These are phyloP conservation scores for Narthecium ossifragum DNA, from an alignment of 106 monocot species.

Conservation along the genomic window DNA sequence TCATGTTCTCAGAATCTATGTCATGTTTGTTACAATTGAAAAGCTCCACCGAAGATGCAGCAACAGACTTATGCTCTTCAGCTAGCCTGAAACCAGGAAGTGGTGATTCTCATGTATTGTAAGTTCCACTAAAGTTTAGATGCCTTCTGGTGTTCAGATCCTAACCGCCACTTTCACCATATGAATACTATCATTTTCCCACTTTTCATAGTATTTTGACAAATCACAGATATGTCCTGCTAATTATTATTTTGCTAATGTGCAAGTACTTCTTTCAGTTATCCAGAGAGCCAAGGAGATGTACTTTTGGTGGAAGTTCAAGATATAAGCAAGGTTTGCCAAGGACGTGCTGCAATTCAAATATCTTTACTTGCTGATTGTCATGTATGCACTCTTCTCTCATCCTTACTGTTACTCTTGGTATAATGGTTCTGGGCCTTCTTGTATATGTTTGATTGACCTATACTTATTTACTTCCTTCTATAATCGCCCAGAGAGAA, in stretches of 20 bases:
- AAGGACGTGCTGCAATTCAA: conserved; percentile 53
- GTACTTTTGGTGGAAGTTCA: conserved; percentile 61
- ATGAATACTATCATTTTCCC: too few relatives aligned
- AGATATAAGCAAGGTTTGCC: conserved; percentile 30
- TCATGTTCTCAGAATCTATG: conserved; percentile 33
- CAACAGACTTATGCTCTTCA: conserved; percentile 20
- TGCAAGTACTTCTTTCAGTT: conserved; percentile 28
- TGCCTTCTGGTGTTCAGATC: not conserved
- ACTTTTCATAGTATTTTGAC: not conserved
- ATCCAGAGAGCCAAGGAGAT: conserved; percentile 69
- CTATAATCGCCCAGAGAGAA: too few relatives aligned
- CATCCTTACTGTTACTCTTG: not conserved
- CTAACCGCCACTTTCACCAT: too few relatives aligned
- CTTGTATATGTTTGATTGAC: too few relatives aligned
- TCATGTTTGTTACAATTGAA: conserved; percentile 60
- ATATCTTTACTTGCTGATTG: conserved; percentile 55
- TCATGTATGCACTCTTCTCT: conserved; percentile 42
- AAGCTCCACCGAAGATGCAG: conserved; percentile 29
- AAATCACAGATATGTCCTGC: not conserved
- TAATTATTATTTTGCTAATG: not conserved
- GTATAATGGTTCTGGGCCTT: too few relatives aligned
- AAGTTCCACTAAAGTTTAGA: conserved; percentile 15
- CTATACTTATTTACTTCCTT: too few relatives aligned
- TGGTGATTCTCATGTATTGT: conserved; percentile 72
- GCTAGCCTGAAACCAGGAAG: conserved; percentile 56